Evolutionary conservation across 768 basidiomycete species (phyloP).

Genomic region (Cubamyces lactineus): DNA sequence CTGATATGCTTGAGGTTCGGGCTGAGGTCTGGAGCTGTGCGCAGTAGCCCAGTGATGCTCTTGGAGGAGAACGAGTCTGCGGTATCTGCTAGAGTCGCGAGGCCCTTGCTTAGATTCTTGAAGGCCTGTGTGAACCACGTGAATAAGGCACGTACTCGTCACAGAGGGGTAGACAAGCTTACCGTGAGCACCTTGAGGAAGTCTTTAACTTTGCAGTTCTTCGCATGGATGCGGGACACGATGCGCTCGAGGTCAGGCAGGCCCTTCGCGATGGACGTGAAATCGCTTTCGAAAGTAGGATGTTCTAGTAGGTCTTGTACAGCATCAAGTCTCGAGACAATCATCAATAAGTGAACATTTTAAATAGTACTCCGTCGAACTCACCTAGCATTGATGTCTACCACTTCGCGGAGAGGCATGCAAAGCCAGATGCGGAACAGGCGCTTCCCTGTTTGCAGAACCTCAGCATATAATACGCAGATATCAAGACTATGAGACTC

Average conservation of each 20-base stretch:
- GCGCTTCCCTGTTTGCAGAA: slow-evolving; percentile 68
- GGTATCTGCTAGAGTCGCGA: slow-evolving; percentile 62
- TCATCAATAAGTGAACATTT: background rate
- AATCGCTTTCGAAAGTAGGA: slow-evolving; percentile 74
- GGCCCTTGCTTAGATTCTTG: slow-evolving; percentile 67
- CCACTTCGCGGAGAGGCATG: slow-evolving; percentile 80
- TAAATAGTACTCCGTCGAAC: slow-evolving; percentile 16
- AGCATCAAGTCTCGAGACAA: slow-evolving; percentile 75
- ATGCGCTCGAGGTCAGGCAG: slow-evolving; percentile 93
- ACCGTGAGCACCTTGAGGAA: slow-evolving; percentile 85
- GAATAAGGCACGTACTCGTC: background rate
- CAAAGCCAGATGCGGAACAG: slow-evolving; percentile 97
- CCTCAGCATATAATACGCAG: background rate
- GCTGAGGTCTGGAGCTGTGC: slow-evolving; percentile 79
- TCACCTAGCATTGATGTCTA: slow-evolving; percentile 88
- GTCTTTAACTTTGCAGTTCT: slow-evolving; percentile 83
- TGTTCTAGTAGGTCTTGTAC: slow-evolving; percentile 89
- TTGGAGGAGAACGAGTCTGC: slow-evolving; percentile 78
- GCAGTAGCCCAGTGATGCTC: slow-evolving; percentile 73
- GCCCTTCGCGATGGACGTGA: slow-evolving; percentile 75
- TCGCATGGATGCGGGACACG: slow-evolving; percentile 93
- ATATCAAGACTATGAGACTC: slow-evolving; percentile 26
- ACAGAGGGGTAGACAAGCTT: slow-evolving; percentile 2
- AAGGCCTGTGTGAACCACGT: slow-evolving; percentile 59
- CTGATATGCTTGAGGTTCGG: slow-evolving; percentile 74